Conservation (phyloP, 2,329 filamentous ascomycete species). For the Aspergillus sp. region DNA sequence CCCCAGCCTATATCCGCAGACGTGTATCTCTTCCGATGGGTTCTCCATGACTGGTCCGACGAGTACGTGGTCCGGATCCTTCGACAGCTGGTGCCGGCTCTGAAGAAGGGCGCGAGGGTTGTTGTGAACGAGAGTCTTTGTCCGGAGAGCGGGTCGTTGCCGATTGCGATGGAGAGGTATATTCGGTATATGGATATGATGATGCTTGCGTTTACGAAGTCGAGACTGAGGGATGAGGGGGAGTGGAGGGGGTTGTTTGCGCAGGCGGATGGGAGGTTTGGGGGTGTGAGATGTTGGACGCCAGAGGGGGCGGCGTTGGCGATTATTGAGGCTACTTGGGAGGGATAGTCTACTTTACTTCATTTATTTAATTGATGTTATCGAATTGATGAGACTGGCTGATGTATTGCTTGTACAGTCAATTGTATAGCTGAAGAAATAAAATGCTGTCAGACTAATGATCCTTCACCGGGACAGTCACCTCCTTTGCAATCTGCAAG, state of each 20-base stretch:
- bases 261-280: neutral
- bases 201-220: neutral
- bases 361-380: too few relatives aligned
- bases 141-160: neutral
- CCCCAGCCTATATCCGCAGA: neutral
- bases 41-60: neutral
- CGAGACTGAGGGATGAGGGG: neutral
- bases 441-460: too few relatives aligned
- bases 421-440: too few relatives aligned
- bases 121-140: neutral
- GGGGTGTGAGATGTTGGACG: neutral
- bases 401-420: too few relatives aligned
- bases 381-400: too few relatives aligned
- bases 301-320: neutral
- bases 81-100: neutral
- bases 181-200: neutral
- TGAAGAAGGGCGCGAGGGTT: neutral
- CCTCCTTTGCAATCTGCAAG: slow-evolving; percentile 46
- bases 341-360: too few relatives aligned
- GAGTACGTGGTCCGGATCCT: neutral
- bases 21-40: neutral
- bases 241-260: neutral
- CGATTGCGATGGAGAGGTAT: neutral
- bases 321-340: too few relatives aligned
- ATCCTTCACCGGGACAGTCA: neutral